Evolutionary conservation across 345 rosid species (phyloP).

Genomic region (Moricandia arvensis): DNA sequence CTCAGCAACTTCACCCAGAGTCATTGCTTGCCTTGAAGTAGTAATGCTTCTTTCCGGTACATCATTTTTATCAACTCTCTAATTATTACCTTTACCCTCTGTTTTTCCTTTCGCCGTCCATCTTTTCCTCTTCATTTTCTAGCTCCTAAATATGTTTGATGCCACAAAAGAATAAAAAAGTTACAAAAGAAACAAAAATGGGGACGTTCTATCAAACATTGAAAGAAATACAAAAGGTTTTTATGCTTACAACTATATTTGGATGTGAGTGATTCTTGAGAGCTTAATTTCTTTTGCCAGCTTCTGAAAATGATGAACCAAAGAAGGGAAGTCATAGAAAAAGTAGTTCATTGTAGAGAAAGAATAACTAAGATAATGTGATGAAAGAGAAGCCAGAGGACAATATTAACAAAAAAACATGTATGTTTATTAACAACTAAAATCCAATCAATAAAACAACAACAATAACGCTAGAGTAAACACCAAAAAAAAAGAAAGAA

Average conservation of each 20-base stretch:
- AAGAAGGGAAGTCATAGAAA: neutral
- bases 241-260: conserved; percentile 71
- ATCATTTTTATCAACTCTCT: too few species aligned
- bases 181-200: conserved; percentile 15
- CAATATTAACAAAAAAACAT: too few species aligned
- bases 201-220: neutral
- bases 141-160: conserved; percentile 80
- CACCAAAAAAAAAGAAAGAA: too few species aligned
- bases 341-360: neutral
- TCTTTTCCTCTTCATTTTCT: too few species aligned
- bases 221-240: neutral
- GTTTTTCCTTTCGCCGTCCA: too few species aligned
- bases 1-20: too few species aligned
- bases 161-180: neutral
- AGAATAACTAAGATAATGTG: neutral
- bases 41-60: too few species aligned
- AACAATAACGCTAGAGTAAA: too few species aligned
- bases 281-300: conserved; percentile 72
- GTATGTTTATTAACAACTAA: too few species aligned
- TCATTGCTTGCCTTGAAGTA: too few species aligned
- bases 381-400: neutral
- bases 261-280: conserved; percentile 86
- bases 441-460: too few species aligned
- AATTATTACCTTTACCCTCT: too few species aligned
- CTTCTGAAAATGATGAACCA: conserved; percentile 54